Evolutionary conservation across 1,284 basidiomycete genomes (phyloP), one percentile per base, ranked within the genome.

Genomic region (Kwoniella shivajii): DNA sequence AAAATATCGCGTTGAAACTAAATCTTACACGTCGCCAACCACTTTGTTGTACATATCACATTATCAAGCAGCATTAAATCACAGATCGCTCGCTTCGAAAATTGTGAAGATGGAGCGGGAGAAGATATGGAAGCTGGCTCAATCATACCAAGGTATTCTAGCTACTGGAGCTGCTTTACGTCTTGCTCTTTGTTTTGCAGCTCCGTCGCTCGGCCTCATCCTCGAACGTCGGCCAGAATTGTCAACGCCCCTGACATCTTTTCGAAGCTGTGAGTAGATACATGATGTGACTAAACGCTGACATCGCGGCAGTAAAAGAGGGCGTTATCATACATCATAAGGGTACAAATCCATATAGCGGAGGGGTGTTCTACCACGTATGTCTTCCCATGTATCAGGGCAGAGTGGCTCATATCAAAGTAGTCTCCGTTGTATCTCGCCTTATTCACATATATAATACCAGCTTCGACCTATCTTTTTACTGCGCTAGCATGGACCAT

Each of bases 341-440:
- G 75, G 85, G 84, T 4, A 79, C 89, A 29, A 85, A 94, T 70
- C 92, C 92, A 26, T 96, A 96, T 69, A 83, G 86, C 54, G 90
- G 90, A 44, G 89, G 90, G 1, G 79, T 86, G 11, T 91, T 93
- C 71, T 84, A 88, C 70, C 91, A 93, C 76, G 91, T 93, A 77
- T 60, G 85, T 71, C 7, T 36, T 54, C n/a, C 13, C n/a, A 6
- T 22, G 16, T 26, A 16, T 54, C 47, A 3, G 7, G 39, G 50
- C 20, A 24, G n/a, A 18, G 22, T 47, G 24, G 13, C 11, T 57
- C 9, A 38, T 39, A 46, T 30, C 26, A 67, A 41, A 26, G 14
- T 43, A 93, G 90, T 91, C 92, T 1, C 92, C 92, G 1, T 72
- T 95, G 5, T 82, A 88, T 57, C 83, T 95, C n/a, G 82, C 86